These are phyloP conservation scores for Liriodendron chinense DNA, from an alignment of 164 flowering plant genomes.

Conservation along the genomic window DNA sequence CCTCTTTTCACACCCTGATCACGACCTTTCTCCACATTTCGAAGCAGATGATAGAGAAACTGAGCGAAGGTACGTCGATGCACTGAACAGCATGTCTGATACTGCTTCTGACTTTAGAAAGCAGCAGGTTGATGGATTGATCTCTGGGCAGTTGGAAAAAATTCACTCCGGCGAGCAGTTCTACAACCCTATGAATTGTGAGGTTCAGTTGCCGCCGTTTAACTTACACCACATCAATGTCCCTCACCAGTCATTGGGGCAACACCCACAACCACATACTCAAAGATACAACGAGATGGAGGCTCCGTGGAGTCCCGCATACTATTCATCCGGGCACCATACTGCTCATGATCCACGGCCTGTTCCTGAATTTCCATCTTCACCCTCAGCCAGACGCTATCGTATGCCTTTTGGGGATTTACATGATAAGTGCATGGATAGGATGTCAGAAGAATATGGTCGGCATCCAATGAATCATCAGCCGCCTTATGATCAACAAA, in stretches of 20 bases:
- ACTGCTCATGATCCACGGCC: slow-evolving; percentile 55
- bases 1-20: slow-evolving; percentile 65
- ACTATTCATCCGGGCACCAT: slow-evolving; percentile 78
- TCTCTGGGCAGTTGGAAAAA: slow-evolving; percentile 10
- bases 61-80: slow-evolving; percentile 94
- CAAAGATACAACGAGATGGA: slow-evolving; percentile 72
- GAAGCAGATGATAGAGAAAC: slow-evolving; percentile 77
- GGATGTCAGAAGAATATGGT: slow-evolving; percentile 53
- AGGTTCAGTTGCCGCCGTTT: slow-evolving; percentile 37
- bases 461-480: slow-evolving; percentile 48
- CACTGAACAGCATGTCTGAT: slow-evolving; percentile 78
- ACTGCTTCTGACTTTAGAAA: slow-evolving; percentile 43
- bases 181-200: slow-evolving; percentile 41
- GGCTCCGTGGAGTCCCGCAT: slow-evolving; percentile 89
- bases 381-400: slow-evolving; percentile 67
- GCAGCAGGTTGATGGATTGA: slow-evolving; percentile 28
- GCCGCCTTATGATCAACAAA: slow-evolving; percentile 39
- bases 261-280: slow-evolving; percentile 38
- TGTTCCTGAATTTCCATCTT: slow-evolving; percentile 55
- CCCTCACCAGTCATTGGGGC: slow-evolving; percentile 54
- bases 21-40: slow-evolving; percentile 53
- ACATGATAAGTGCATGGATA: slow-evolving; percentile 43
- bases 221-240: slow-evolving; percentile 51
- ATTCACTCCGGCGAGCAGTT: slow-evolving; percentile 43
- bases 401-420: slow-evolving; percentile 52